These are phyloP conservation scores for Alternaria consortialis DNA, from an alignment of 2,329 filamentous ascomycete species.

Conservation along the genomic window DNA sequence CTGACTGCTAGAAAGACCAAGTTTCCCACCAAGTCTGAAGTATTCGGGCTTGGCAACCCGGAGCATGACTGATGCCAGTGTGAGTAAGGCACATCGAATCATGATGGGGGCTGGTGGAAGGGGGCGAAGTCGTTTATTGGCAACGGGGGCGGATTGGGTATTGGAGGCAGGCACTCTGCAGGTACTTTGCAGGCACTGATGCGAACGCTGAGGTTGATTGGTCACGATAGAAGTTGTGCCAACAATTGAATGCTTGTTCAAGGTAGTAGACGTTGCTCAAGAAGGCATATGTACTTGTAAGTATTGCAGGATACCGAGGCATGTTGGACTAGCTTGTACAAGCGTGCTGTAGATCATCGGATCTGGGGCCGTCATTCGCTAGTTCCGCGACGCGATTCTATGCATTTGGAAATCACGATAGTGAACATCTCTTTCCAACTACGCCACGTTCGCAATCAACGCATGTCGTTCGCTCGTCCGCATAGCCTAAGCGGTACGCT, in stretches of 20 bases:
- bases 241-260: background rate
- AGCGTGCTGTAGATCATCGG: conserved; percentile 12
- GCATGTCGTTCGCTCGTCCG: conserved; percentile 45
- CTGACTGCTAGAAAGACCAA: conserved; percentile 38
- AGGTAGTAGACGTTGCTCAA: background rate
- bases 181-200: background rate
- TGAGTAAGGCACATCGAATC: conserved; percentile 32
- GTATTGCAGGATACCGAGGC: background rate
- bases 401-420: conserved; percentile 4
- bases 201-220: background rate
- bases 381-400: conserved; percentile 12
- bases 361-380: conserved; percentile 13
- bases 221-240: background rate
- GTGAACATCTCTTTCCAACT: background rate
- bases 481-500: conserved; percentile 47
- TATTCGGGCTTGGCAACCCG: conserved; percentile 29
- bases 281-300: background rate
- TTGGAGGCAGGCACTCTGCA: conserved; percentile 14
- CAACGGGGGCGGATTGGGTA: conserved; percentile 4
- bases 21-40: conserved; percentile 26
- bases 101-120: conserved; percentile 19
- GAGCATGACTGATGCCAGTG: conserved; percentile 28
- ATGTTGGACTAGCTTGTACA: conserved; percentile 1
- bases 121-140: conserved; percentile 8
- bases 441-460: conserved; percentile 16